Conservation (phyloP, 345 rosid genomes). For the Psidium friedrichsthalianum region DNA sequence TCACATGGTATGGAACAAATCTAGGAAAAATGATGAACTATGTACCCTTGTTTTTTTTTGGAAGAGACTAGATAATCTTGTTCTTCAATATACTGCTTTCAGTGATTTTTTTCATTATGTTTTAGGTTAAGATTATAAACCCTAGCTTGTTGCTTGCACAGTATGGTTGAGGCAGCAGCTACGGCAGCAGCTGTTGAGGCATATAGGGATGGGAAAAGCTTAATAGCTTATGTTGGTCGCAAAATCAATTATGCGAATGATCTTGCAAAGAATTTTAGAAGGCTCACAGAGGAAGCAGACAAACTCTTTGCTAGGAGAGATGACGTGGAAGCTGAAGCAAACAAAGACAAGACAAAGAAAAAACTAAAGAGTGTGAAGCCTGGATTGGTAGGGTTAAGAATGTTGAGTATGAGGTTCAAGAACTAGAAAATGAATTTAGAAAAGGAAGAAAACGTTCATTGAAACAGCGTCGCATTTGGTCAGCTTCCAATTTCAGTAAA, state of each 20-base stretch:
- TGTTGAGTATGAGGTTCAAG: neutral
- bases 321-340: slow-evolving; percentile 2
- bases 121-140: neutral
- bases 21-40: neutral
- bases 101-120: neutral
- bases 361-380: neutral
- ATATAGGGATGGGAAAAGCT: slow-evolving; percentile 3
- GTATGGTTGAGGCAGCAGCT: slow-evolving; percentile 11
- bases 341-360: slow-evolving; percentile 5
- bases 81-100: neutral
- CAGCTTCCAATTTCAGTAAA: slow-evolving; percentile 5
- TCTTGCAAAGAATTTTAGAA: slow-evolving; percentile 3
- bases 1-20: neutral
- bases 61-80: neutral
- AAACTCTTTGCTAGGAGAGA: slow-evolving; percentile 10
- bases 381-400: neutral
- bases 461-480: neutral
- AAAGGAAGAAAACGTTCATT: neutral
- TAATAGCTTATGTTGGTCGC: neutral
- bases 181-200: slow-evolving; percentile 7
- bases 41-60: neutral
- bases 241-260: neutral
- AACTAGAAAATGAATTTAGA: neutral
- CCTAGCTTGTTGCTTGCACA: neutral
- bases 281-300: neutral